Percentiles rank a stretch among this genome's conserved stretches.
phyloP scores from a whole-genome alignment of 139 green algal species.

The Eudorina sp. region DNA sequence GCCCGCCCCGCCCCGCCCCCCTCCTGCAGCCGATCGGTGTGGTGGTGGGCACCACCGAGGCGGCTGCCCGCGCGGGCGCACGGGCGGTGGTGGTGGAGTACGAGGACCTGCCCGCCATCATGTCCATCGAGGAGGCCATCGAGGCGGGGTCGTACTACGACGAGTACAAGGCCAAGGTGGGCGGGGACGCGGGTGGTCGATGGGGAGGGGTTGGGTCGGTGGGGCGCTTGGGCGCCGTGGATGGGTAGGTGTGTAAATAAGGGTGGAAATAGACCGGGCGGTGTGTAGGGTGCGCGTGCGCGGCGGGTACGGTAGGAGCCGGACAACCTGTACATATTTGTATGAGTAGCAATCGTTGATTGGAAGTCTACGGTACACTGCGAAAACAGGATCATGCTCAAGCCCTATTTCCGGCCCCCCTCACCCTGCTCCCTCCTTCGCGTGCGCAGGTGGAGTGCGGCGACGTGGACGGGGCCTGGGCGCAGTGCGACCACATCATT shows the following conservation, averaged over 20 bases:
- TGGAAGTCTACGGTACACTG: no score
- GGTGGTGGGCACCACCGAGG: constrained; percentile 87
- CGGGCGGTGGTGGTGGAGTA: constrained; percentile 88
- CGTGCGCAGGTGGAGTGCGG: constrained; percentile 70
- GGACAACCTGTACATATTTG: neutral
- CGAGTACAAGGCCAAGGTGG: constrained; percentile 50
- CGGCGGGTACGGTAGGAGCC: no score
- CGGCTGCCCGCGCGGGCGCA: constrained; percentile 76
- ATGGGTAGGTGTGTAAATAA: no score
- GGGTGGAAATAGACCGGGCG: no score
- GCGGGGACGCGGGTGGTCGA: neutral
- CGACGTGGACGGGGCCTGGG: constrained; percentile 82
- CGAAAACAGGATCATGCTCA: neutral
- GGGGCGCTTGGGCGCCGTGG: no score
- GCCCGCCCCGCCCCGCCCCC: neutral
- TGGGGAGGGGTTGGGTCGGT: neutral
- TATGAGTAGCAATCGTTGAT: neutral
- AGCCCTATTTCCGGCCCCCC: neutral
- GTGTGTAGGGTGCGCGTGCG: no score
- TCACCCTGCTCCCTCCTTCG: neutral
- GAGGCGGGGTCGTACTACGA: constrained; percentile 72
- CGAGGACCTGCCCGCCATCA: constrained; percentile 87
- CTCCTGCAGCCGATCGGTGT: constrained; percentile 82
- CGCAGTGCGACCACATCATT: constrained; percentile 68
- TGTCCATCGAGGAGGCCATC: constrained; percentile 93